These are phyloP conservation scores for Chromera velia DNA, from an alignment of 73 alveolate species.

Conservation along the genomic window DNA sequence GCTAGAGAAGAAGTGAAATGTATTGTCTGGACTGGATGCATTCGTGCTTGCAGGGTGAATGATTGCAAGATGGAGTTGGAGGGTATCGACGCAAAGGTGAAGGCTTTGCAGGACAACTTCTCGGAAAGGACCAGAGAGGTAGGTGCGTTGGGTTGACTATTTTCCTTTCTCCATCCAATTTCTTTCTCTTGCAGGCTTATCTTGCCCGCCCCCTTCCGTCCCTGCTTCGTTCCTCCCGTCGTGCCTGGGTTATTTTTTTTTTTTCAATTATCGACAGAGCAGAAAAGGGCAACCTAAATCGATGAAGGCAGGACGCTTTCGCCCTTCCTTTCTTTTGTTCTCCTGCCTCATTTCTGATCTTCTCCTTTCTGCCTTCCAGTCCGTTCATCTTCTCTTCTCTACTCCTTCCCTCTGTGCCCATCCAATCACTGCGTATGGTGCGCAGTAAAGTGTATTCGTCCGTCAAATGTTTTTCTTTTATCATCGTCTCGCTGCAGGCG, in stretches of 20 bases:
- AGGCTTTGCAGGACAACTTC: slow-evolving; percentile 18
- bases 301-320: too few relatives aligned
- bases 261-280: too few relatives aligned
- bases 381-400: too few relatives aligned
- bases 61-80: slow-evolving; percentile 11
- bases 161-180: not conserved
- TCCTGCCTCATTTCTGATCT: not conserved
- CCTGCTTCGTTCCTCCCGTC: too few relatives aligned
- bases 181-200: not conserved
- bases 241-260: too few relatives aligned
- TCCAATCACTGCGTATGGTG: too few relatives aligned
- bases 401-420: too few relatives aligned
- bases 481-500: too few relatives aligned
- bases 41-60: not conserved
- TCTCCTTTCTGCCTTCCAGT: too few relatives aligned
- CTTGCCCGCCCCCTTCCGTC: too few relatives aligned
- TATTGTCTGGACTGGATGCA: not conserved
- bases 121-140: not conserved
- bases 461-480: too few relatives aligned
- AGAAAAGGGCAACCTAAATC: not conserved
- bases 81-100: slow-evolving; percentile 15
- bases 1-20: not conserved
- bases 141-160: not conserved
- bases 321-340: not conserved
- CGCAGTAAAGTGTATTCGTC: too few relatives aligned